Conservation (phyloP, 768 basidiomycete species). For the Leccinum incarnatum region DNA sequence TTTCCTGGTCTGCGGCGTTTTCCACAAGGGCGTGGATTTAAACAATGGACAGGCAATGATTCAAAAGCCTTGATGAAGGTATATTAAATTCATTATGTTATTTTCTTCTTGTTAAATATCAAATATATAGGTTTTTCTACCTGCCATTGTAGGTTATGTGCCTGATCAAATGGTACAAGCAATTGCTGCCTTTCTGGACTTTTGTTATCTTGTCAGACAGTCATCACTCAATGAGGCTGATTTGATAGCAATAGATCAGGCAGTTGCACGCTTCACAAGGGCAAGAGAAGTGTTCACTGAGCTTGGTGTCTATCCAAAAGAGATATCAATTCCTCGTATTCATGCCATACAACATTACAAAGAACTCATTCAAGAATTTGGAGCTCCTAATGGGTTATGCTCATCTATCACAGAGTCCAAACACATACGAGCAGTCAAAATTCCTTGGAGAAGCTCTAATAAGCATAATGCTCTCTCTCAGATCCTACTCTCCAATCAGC, state of each 20-base stretch:
- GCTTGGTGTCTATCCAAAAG: neutral
- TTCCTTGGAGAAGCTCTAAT: neutral
- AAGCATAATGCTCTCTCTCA: neutral
- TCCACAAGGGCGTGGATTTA: too few relatives aligned
- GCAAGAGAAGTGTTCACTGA: neutral
- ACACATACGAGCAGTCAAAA: neutral
- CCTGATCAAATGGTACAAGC: neutral
- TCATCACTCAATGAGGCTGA: neutral
- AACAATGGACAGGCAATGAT: too few relatives aligned
- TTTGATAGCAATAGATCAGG: neutral
- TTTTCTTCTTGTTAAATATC: neutral
- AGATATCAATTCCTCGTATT: neutral
- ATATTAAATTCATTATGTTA: neutral
- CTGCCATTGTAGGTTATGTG: neutral
- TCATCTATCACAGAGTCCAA: neutral
- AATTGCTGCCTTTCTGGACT: neutral
- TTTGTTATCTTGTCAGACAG: neutral
- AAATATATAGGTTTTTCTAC: neutral
- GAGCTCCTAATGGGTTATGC: neutral
- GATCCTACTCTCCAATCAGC: neutral
- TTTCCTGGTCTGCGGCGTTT: too few relatives aligned
- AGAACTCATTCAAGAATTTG: neutral
- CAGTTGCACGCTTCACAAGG: neutral
- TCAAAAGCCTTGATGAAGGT: too few relatives aligned
- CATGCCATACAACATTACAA: neutral